These are phyloP conservation scores for Blastomyces gilchristii DNA, from an alignment of 2,329 filamentous ascomycete genomes.

Conservation along the genomic window DNA sequence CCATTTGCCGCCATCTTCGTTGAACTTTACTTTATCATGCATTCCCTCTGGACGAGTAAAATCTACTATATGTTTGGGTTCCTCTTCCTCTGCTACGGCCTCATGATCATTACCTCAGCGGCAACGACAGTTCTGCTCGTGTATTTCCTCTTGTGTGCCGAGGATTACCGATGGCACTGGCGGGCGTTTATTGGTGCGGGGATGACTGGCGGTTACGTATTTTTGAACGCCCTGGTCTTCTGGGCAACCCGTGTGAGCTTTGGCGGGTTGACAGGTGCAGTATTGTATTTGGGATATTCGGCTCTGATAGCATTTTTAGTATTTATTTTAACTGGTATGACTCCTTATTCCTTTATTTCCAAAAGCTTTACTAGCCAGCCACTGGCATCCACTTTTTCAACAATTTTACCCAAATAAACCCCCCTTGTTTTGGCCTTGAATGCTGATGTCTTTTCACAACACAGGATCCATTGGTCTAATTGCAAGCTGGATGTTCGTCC, in stretches of 20 bases:
- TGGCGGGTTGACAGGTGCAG: constrained; percentile 70
- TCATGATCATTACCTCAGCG: constrained; percentile 93
- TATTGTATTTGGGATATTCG: constrained; percentile 90
- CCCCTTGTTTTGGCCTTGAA: neutral
- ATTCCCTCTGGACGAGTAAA: constrained; percentile 94
- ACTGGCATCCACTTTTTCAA: constrained; percentile 15
- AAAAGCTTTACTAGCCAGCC: neutral
- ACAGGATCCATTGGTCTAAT: constrained; percentile 91
- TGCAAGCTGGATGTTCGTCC: constrained; percentile 85
- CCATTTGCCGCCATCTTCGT: constrained; percentile 97
- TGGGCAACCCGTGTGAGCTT: constrained; percentile 82
- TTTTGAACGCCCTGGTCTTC: constrained; percentile 81
- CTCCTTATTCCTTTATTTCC: neutral
- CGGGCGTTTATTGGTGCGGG: constrained; percentile 84
- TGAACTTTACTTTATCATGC: constrained; percentile 99
- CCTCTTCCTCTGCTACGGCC: constrained; percentile 90
- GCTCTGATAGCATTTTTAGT: constrained; percentile 80
- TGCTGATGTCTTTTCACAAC: constrained; percentile 3
- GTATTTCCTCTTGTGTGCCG: constrained; percentile 89
- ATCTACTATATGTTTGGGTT: constrained; percentile 99
- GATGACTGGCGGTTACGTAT: constrained; percentile 84
- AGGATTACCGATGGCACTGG: constrained; percentile 99
- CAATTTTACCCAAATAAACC: constrained; percentile 6
- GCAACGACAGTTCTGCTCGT: constrained; percentile 88
- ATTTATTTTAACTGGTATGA: constrained; percentile 85